Conservation (phyloP, 225 moss, liverwort and hornwort genomes). For the Marchantia paleacea region DNA sequence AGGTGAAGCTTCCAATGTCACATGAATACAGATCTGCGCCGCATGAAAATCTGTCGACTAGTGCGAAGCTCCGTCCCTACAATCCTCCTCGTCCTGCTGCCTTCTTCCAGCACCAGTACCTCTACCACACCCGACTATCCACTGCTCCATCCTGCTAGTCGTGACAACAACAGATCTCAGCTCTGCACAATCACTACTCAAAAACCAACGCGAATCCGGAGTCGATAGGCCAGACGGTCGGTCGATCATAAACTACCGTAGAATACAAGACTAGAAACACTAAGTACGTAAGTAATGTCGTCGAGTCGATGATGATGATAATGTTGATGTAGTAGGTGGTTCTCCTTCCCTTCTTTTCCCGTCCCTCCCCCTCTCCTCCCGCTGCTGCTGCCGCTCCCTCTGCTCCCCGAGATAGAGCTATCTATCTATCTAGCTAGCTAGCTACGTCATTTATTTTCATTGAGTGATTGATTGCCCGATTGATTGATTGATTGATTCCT, state of each 20-base stretch:
- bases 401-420: not conserved
- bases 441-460: not conserved
- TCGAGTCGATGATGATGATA: constrained; percentile 6
- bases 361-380: not conserved
- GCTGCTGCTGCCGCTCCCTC: not conserved
- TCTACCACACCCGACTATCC: not conserved
- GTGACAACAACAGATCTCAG: not conserved
- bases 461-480: not conserved
- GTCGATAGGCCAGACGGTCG: not conserved
- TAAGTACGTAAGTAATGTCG: not conserved
- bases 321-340: not conserved
- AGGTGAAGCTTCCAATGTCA: not conserved
- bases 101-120: not conserved
- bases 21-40: not conserved
- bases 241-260: not conserved
- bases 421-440: not conserved
- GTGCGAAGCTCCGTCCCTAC: not conserved
- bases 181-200: not conserved
- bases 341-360: not conserved
- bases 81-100: not conserved
- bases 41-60: not conserved
- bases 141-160: not conserved
- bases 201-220: not conserved
- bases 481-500: not conserved
- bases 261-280: not conserved